Conservation (phyloP, 768 basidiomycete species). For the Serendipita vermifera region DNA sequence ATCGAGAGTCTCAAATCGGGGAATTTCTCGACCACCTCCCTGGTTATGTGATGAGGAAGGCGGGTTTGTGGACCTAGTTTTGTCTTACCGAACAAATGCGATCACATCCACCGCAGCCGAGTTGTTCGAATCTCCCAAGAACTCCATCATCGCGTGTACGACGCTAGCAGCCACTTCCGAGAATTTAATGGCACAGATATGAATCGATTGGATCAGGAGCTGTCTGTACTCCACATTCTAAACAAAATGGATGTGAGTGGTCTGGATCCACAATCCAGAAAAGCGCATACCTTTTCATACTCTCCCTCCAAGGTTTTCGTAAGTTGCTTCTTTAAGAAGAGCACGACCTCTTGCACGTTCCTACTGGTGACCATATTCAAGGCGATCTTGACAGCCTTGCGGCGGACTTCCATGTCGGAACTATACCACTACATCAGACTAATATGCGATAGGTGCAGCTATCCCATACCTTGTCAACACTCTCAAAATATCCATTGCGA, state of each 20-base stretch:
- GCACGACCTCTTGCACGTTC: constrained; percentile 92
- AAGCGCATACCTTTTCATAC: constrained; percentile 63
- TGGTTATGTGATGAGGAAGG: constrained; percentile 20
- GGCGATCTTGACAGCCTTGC: constrained; percentile 81
- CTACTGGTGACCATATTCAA: constrained; percentile 85
- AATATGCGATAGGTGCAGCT: not conserved
- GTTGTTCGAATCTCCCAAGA: constrained; percentile 89
- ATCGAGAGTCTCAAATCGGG: constrained; percentile 71
- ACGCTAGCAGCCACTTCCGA: constrained; percentile 94
- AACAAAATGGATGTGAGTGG: constrained; percentile 1
- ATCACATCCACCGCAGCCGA: constrained; percentile 93
- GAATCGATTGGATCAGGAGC: constrained; percentile 92
- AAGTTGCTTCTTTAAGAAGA: constrained; percentile 97
- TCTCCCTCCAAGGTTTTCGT: constrained; percentile 83
- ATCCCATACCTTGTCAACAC: constrained; percentile 60
- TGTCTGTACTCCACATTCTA: constrained; percentile 92
- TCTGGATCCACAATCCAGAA: not conserved
- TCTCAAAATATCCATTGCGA: constrained; percentile 93
- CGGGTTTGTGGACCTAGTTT: constrained; percentile 27
- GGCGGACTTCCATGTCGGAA: constrained; percentile 91
- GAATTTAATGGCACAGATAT: constrained; percentile 91
- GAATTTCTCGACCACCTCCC: constrained; percentile 97
- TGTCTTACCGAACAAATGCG: constrained; percentile 53
- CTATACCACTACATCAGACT: constrained; percentile 27
- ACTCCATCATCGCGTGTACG: constrained; percentile 86